Conservation (phyloP, 192 early-diverging fungal genomes). For the Coemansia sp. region DNA sequence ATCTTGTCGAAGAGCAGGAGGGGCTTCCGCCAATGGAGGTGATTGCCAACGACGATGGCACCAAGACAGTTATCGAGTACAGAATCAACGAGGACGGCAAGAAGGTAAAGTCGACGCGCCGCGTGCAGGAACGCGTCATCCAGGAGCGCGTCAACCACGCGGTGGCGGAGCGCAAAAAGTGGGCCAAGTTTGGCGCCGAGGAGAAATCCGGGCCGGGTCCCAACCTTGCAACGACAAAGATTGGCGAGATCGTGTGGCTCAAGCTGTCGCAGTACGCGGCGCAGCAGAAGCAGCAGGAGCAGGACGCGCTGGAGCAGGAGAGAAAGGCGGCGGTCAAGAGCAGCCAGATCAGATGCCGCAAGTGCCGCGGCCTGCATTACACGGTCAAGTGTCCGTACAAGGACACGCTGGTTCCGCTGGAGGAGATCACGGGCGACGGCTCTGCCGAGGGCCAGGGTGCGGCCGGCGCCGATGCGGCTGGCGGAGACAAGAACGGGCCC, state of each 20-base stretch:
- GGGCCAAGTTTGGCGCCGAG: constrained; percentile 90
- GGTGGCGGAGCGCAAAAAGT: constrained; percentile 81
- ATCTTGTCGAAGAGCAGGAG: constrained; percentile 58
- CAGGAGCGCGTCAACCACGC: constrained; percentile 81
- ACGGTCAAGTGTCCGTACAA: constrained; percentile 98
- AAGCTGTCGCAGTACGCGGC: constrained; percentile 67
- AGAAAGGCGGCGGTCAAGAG: constrained; percentile 58
- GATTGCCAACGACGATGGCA: constrained; percentile 66
- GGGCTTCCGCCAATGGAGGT: constrained; percentile 19
- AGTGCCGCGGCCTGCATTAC: constrained; percentile 95
- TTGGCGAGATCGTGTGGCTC: constrained; percentile 83
- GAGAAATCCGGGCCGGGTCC: constrained; percentile 73
- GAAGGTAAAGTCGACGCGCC: constrained; percentile 12
- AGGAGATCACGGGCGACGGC: constrained; percentile 57
- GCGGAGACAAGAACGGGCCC: constrained; percentile 18
- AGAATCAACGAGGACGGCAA: constrained; percentile 86
- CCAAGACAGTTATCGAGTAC: constrained; percentile 79
- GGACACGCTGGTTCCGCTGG: constrained; percentile 80
- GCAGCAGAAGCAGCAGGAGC: constrained; percentile 63
- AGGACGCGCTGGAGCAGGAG: constrained; percentile 55
- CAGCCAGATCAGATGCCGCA: constrained; percentile 89
- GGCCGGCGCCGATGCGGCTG: background rate
- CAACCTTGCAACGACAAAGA: constrained; percentile 81
- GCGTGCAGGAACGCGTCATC: constrained; percentile 74
- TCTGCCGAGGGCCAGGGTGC: constrained; percentile 6